phyloP scores from a whole-genome alignment of 2,329 filamentous ascomycete species.

The Fusarium nurragi region DNA sequence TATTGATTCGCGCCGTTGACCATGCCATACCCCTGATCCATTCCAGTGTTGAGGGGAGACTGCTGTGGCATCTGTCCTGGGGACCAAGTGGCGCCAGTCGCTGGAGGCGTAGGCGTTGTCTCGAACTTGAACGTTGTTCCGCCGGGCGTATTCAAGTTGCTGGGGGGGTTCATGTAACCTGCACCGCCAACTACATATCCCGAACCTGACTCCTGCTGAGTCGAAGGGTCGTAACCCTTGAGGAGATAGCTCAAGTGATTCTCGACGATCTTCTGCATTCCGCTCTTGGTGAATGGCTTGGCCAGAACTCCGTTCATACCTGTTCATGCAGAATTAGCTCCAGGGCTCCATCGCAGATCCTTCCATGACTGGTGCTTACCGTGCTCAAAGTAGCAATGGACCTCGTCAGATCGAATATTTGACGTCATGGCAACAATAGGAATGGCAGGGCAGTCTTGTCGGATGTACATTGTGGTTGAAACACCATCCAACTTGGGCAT shows the following conservation, averaged over 20 bases:
- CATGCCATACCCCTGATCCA: conserved; percentile 60
- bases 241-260: conserved; percentile 88
- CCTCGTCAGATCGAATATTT: conserved; percentile 95
- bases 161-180: conserved; percentile 50
- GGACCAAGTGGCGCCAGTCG: conserved; percentile 60
- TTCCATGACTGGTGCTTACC: conserved; percentile 65
- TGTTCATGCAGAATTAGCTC: conserved; percentile 51
- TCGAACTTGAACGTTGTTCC: conserved; percentile 59
- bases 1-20: conserved; percentile 55
- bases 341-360: neutral
- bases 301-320: conserved; percentile 98
- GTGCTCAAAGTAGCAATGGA: conserved; percentile 96
- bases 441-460: conserved; percentile 81
- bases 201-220: conserved; percentile 53
- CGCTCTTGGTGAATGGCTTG: conserved; percentile 93
- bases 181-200: conserved; percentile 49
- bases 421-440: conserved; percentile 99
- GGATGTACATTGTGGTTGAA: conserved; percentile 91
- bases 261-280: conserved; percentile 84
- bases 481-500: conserved; percentile 97
- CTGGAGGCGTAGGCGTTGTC: conserved; percentile 64
- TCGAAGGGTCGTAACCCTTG: conserved; percentile 64
- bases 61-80: conserved; percentile 62
- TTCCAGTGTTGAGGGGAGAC: conserved; percentile 53
- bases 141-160: conserved; percentile 39